A percentile compares a stretch with the other conserved stretches of the same genome.
phyloP scores from a whole-genome alignment of 2,329 filamentous ascomycete genomes.

The Beauveria sp. region DNA sequence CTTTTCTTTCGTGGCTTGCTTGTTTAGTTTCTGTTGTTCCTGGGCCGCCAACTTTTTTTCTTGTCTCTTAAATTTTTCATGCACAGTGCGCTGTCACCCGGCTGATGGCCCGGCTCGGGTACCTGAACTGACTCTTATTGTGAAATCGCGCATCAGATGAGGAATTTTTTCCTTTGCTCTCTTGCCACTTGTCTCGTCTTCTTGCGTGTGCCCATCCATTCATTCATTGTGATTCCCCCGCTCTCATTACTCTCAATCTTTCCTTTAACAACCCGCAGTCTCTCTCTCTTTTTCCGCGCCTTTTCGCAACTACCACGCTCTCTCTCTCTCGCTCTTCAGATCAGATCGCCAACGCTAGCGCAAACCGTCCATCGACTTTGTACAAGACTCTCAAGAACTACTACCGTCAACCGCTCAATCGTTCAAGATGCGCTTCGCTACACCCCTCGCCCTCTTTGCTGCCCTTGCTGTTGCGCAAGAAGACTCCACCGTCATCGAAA shows the following conservation, averaged over 20 bases:
- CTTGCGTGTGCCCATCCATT: background rate
- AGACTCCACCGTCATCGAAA: constrained; percentile 29
- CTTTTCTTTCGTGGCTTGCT: background rate
- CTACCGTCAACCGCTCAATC: background rate
- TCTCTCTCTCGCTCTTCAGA: background rate
- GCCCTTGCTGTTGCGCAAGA: constrained; percentile 31
- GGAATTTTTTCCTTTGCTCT: background rate
- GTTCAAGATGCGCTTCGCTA: constrained; percentile 39
- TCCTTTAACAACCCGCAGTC: background rate
- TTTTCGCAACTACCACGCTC: background rate
- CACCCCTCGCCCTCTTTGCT: constrained; percentile 34
- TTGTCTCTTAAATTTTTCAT: no score
- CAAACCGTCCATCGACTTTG: background rate
- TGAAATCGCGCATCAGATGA: background rate
- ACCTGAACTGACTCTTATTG: background rate
- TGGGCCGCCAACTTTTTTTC: background rate
- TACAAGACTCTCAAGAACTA: background rate
- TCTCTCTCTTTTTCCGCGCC: background rate
- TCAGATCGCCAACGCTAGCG: background rate
- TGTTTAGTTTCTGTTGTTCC: background rate
- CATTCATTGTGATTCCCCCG: background rate
- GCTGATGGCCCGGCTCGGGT: background rate
- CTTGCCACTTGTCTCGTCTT: background rate
- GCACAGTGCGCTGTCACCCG: background rate
- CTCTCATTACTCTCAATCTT: background rate